Evolutionary conservation across 1,139 yeast genomes (phyloP).

Genomic region (Komagataea norvegica): DNA sequence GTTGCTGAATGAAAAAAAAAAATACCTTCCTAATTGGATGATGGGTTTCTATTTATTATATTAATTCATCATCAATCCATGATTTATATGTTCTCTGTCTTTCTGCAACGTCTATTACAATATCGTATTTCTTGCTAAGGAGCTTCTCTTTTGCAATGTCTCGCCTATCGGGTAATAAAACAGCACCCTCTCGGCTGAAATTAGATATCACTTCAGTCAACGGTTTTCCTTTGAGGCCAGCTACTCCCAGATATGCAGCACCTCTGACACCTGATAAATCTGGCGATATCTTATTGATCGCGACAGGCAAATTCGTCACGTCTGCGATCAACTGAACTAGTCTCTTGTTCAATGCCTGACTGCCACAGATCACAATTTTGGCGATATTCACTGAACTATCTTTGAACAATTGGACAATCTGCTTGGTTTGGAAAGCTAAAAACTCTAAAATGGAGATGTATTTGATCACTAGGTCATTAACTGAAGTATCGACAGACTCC

Average conservation of each 20-base stretch:
- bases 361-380: slow-evolving; percentile 42
- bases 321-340: slow-evolving; percentile 33
- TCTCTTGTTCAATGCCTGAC: slow-evolving; percentile 45
- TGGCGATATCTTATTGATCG: slow-evolving; percentile 22
- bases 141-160: slow-evolving; percentile 15
- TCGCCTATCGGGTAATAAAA: neutral
- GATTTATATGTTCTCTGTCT: slow-evolving; percentile 31
- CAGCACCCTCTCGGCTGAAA: slow-evolving; percentile 9
- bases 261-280: slow-evolving; percentile 37
- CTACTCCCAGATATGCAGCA: slow-evolving; percentile 31
- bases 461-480: slow-evolving; percentile 33
- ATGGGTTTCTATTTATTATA: neutral
- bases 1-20: slow-evolving; percentile 27
- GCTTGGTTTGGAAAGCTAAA: slow-evolving; percentile 44
- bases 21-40: neutral
- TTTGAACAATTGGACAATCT: slow-evolving; percentile 32
- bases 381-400: slow-evolving; percentile 27
- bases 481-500: slow-evolving; percentile 32
- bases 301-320: slow-evolving; percentile 28
- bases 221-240: slow-evolving; percentile 13
- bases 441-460: slow-evolving; percentile 47
- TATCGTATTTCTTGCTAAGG: slow-evolving; percentile 30
- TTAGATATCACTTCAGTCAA: slow-evolving; percentile 11
- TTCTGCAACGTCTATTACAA: slow-evolving; percentile 37
- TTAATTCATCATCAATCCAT: slow-evolving; percentile 14